Base-by-base conservation (phyloP, 495 filamentous ascomycete genomes). In the Letharia columbiana region DNA sequence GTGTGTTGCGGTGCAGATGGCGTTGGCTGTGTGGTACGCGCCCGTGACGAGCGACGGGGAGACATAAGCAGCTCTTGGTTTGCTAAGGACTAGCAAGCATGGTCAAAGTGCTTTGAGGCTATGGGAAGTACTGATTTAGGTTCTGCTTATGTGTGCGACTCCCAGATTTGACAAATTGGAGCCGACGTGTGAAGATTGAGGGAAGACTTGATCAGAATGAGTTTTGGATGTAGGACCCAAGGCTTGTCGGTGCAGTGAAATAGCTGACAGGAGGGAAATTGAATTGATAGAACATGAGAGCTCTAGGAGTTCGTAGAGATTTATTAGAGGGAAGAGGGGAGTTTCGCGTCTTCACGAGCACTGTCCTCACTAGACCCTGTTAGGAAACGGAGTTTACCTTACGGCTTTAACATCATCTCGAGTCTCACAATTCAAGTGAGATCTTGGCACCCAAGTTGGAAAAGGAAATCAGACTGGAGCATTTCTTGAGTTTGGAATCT, bases 31-130 rank as follows among this genome's bases (percentile, higher is more conserved):
- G 88, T 85, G 68, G 84, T 85, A 75, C 91, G 91, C 78, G 91
- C 90, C 77, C 94, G 87, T 71, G 93, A 94, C 61, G 92, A 96
- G 75, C 94, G 91, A 75, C 94, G 88, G 71, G 91, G 89, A 71
- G 90, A 88, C 78, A 84, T 84, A 71, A 71, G 71, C 68, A 69
- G 60, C 28, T 15, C 49, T 40, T 62, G 54, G 59, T 20, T 54
- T 44, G 45, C 50, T 39, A 68, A 35, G 7, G 37, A 23, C 44
- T 40, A 50, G n/a, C 42, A 54, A 54, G 44, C 58, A 66, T 61
- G 56, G n/a, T 44, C 7, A 35, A 54, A 39, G 35, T 42, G 20
- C 17, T 12, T 41, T 15, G 37, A 60, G 44, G 44, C 57, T 66
- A 15, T 7, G 35, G 45, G 45, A 11, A 47, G 5, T 11, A 10